Evolutionary conservation across 495 filamentous ascomycete species (phyloP).

Genomic region (Rhypophila decipiens): DNA sequence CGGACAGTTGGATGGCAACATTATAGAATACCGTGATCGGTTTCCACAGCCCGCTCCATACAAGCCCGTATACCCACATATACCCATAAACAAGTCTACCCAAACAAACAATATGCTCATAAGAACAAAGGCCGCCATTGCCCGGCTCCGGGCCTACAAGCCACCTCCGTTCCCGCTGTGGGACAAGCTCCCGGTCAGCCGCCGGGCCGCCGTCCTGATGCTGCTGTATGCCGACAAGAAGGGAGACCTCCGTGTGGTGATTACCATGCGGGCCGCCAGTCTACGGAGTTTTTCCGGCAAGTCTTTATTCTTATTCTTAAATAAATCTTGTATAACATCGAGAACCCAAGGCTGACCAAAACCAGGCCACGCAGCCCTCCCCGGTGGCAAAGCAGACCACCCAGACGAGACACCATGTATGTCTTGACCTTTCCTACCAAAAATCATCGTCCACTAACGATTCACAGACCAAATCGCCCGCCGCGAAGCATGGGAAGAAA

Average conservation of each 20-base stretch:
- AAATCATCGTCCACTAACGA: not conserved
- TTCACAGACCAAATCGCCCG: slow-evolving; percentile 66
- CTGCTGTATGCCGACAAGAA: slow-evolving; percentile 74
- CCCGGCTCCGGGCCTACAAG: slow-evolving; percentile 65
- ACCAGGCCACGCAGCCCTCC: slow-evolving; percentile 77
- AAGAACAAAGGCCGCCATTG: slow-evolving; percentile 58
- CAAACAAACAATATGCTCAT: not conserved
- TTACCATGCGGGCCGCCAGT: slow-evolving; percentile 77
- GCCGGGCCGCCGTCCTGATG: slow-evolving; percentile 76
- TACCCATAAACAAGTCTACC: not conserved
- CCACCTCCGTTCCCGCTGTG: slow-evolving; percentile 49
- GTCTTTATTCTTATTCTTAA: not conserved
- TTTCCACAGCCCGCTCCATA: too few species aligned
- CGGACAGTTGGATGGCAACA: not conserved
- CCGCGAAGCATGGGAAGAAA: slow-evolving; percentile 85
- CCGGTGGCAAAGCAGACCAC: slow-evolving; percentile 61
- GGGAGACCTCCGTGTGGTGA: slow-evolving; percentile 73
- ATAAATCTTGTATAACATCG: too few species aligned
- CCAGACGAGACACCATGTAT: slow-evolving; percentile 44
- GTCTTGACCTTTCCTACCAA: slow-evolving; percentile 2
- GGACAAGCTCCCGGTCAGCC: slow-evolving; percentile 57
- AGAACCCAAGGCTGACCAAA: too few species aligned
- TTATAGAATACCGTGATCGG: too few species aligned
- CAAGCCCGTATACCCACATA: too few species aligned
- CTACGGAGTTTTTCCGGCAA: slow-evolving; percentile 54